Percentiles rank a stretch among this genome's conserved stretches.
Evolutionary conservation across 805 yeast genomes (phyloP).

Genomic region (Suhomyces canberraensis): DNA sequence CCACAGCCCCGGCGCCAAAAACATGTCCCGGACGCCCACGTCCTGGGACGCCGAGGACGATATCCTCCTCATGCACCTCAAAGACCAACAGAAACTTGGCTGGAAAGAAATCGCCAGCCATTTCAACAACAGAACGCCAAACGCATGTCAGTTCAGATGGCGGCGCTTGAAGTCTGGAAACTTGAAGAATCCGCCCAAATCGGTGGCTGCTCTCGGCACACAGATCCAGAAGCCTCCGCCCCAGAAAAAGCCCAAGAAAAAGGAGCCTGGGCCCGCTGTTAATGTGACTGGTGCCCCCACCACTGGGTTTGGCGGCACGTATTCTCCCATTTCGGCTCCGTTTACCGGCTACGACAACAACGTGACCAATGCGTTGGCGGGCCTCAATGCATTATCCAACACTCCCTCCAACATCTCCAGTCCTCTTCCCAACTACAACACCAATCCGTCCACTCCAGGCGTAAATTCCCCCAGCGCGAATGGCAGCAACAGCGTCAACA

Average conservation of each 20-base stretch:
- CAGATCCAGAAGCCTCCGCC: conserved; percentile 8
- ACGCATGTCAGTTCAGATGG: conserved; percentile 34
- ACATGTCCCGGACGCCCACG: conserved; percentile 40
- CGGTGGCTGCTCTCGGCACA: conserved; percentile 24
- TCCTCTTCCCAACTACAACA: conserved; percentile 21
- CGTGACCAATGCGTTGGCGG: conserved; percentile 42
- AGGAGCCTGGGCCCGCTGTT: neutral
- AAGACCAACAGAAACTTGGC: conserved; percentile 44
- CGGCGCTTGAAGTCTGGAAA: conserved; percentile 44
- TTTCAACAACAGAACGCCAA: conserved; percentile 44
- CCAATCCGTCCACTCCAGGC: conserved; percentile 21
- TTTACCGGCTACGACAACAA: conserved; percentile 42
- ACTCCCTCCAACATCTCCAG: conserved; percentile 28
- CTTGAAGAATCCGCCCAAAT: conserved; percentile 42
- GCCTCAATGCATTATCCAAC: conserved; percentile 40
- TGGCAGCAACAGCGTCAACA: conserved; percentile 8
- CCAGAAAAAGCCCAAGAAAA: conserved; percentile 11
- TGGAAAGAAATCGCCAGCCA: conserved; percentile 47
- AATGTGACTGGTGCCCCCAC: conserved; percentile 8
- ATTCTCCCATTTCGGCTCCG: conserved; percentile 33
- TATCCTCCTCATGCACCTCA: conserved; percentile 42
- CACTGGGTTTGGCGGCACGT: conserved; percentile 26
- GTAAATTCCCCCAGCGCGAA: conserved; percentile 18
- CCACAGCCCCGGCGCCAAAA: conserved; percentile 14
- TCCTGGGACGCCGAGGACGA: conserved; percentile 50